Conservation (phyloP, 257 asterid species). For the Solanum chiquidenum region DNA sequence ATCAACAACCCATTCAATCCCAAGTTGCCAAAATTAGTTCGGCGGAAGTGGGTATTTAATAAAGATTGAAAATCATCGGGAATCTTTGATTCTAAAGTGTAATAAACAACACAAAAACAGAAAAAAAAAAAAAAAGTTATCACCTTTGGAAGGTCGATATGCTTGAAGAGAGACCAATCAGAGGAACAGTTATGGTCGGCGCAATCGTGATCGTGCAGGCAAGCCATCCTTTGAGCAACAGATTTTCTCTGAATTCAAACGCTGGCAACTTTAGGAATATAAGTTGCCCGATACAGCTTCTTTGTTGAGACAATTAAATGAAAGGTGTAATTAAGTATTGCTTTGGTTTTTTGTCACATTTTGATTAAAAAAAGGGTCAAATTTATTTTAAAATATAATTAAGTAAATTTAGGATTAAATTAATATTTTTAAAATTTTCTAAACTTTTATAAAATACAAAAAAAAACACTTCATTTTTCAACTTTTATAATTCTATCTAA, state of each 20-base stretch:
- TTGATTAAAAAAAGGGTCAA: too few species aligned
- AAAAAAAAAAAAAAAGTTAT: background rate
- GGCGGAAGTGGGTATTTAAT: background rate
- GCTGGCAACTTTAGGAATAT: background rate
- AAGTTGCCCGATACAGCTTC: background rate
- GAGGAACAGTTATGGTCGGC: constrained; percentile 90
- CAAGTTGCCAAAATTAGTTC: background rate
- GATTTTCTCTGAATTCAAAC: background rate
- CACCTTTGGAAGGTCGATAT: constrained; percentile 82
- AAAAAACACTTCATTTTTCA: too few species aligned
- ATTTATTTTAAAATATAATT: too few species aligned
- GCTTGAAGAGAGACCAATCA: constrained; percentile 89
- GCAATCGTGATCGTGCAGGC: constrained; percentile 97
- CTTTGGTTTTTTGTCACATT: too few species aligned
- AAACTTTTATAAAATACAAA: too few species aligned
- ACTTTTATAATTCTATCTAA: too few species aligned
- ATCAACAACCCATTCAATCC: background rate
- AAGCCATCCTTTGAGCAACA: constrained; percentile 20
- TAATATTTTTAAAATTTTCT: too few species aligned
- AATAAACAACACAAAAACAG: background rate
- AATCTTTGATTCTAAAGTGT: background rate
- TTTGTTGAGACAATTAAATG: background rate
- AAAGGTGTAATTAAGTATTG: too few species aligned
- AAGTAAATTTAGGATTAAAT: too few species aligned
- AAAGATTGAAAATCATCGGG: background rate